Evolutionary conservation across 2,329 filamentous ascomycete species (phyloP), one percentile per base, ranked within the genome.

Genomic region (Tympanopsis confertula): DNA sequence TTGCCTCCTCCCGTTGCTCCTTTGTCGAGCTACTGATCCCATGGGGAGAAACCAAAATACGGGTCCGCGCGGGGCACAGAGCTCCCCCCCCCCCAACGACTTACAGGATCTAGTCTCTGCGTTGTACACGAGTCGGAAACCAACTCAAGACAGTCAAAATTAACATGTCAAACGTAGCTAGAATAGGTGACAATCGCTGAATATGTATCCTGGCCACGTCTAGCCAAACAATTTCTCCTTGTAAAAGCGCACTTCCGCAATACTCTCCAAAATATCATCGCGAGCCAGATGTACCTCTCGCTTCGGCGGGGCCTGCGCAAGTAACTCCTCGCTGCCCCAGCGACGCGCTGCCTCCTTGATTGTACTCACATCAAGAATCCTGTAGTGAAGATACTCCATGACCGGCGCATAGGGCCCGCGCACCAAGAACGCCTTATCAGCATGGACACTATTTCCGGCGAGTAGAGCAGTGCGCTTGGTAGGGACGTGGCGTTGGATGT

Each of bases 261-360:
- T 95, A 59, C 89, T 96, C 65, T 98, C 91, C 42, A 95, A 58
- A 41, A 98, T 94, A 58, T 98, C 91, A 39, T 86, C 78, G 49
- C 73, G 78, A 0, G 91, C 91, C 58, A 89, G 76, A 62, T 98
- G 91, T 37, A 78, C 63, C 26, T 74, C 76, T 53, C 72, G 73
- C 66, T 96, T 96, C 44, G 53, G 58, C 12, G 89, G 88, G 19
- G 74, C 77, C 33, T 66, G 64, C 39, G 65, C 63, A 43, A 83
- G 52, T 5, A 84, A 55, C 5, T 73, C 66, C n/a, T 65, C 56
- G 1, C 69, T 68, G 32, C 77, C 79, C 89, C 91, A 98, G 35
- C 89, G 71, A 45, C 77, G 74, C 14, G 80, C 83, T 17, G 86
- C 88, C 64, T 98, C 91, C 62, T 96, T 96, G 52, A 96, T 74